Percentiles rank a stretch among this genome's conserved stretches.
Conservation (phyloP, 1,284 basidiomycete species). For the Tremellales sp. region DNA sequence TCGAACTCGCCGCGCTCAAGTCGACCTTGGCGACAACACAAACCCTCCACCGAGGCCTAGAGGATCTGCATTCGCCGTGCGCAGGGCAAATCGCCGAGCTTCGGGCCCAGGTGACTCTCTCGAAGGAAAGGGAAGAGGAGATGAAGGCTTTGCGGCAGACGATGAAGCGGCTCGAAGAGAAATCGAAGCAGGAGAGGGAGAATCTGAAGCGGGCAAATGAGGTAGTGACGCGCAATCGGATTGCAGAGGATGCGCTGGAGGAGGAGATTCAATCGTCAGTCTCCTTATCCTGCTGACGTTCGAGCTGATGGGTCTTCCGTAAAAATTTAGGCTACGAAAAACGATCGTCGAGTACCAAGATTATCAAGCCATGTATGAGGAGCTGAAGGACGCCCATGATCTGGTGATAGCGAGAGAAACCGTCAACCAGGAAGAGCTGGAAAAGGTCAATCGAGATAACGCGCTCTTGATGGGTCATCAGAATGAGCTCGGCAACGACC, state of each 20-base stretch:
- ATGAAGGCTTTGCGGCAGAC: constrained; percentile 3
- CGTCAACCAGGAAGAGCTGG: constrained; percentile 27
- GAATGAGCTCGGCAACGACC: constrained; percentile 28
- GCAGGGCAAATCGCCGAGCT: constrained; percentile 1
- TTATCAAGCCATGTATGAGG: constrained; percentile 23
- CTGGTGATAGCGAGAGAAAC: constrained; percentile 22
- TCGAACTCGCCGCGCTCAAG: constrained; percentile 3
- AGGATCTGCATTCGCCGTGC: constrained; percentile 18
- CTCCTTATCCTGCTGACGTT: not conserved
- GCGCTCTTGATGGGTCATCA: constrained; percentile 27
- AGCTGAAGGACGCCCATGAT: constrained; percentile 18
- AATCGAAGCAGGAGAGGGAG: constrained; percentile 19
- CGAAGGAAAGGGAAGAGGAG: constrained; percentile 7
- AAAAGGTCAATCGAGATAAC: constrained; percentile 24
- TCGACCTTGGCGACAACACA: constrained; percentile 10
- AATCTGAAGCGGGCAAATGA: constrained; percentile 29
- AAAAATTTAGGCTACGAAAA: constrained; percentile 17
- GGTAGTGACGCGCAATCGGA: constrained; percentile 17
- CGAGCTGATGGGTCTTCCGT: not conserved
- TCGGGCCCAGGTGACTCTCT: constrained; percentile 7
- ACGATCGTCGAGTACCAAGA: constrained; percentile 13
- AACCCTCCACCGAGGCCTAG: constrained; percentile 9
- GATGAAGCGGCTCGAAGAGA: constrained; percentile 12
- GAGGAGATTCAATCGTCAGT: constrained; percentile 39
- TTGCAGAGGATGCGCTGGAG: constrained; percentile 33